Conservation (phyloP, 345 rosid genomes). For the Luvunga scandens region DNA sequence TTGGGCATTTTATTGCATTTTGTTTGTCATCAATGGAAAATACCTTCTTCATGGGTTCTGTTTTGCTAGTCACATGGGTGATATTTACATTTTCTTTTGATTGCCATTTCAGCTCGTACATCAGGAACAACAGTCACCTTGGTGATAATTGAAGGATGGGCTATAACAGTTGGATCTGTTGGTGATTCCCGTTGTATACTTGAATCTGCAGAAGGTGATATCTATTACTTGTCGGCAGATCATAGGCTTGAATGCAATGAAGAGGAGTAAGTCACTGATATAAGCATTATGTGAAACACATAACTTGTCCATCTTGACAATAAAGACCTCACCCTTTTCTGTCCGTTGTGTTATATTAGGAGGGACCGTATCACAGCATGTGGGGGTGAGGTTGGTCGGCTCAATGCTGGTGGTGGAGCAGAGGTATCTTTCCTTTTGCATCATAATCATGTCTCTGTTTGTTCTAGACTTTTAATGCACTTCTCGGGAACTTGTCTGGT, state of each 20-base stretch:
- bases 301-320: constrained; percentile 5
- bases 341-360: constrained; percentile 42
- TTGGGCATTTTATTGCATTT: background rate
- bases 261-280: constrained; percentile 71
- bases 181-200: constrained; percentile 98
- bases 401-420: constrained; percentile 96
- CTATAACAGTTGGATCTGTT: constrained; percentile 93
- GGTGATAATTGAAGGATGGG: constrained; percentile 90
- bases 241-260: constrained; percentile 93
- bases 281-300: background rate
- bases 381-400: constrained; percentile 99
- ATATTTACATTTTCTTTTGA: background rate
- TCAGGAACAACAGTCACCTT: constrained; percentile 97
- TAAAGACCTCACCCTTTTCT: constrained; percentile 10
- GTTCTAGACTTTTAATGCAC: background rate
- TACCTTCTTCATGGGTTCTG: background rate
- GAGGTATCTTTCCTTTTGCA: constrained; percentile 56
- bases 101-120: constrained; percentile 58
- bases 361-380: constrained; percentile 88
- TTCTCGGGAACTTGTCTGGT: background rate
- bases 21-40: background rate
- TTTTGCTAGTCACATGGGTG: background rate
- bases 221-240: constrained; percentile 90
- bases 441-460: constrained; percentile 8
- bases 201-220: constrained; percentile 91